These are phyloP conservation scores for Amylocarpus encephaloides DNA, from an alignment of 2,329 filamentous ascomycete genomes.

Conservation along the genomic window DNA sequence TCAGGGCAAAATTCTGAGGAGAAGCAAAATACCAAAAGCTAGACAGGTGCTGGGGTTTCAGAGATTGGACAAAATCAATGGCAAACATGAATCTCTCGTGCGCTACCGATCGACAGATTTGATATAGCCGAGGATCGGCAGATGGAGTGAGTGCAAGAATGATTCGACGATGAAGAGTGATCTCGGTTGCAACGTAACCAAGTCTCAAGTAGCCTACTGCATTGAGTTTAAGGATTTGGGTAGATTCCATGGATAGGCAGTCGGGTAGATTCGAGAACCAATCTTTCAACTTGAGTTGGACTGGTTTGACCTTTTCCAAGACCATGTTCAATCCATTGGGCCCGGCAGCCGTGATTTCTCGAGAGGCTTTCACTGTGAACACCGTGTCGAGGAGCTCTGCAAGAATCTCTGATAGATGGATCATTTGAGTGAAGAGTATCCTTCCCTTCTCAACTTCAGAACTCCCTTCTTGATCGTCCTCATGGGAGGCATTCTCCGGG, in stretches of 20 bases:
- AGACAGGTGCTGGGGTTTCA: constrained; percentile 41
- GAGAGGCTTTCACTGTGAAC: constrained; percentile 34
- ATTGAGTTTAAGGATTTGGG: constrained; percentile 37
- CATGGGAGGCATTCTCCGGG: constrained; percentile 27
- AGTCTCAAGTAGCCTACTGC: constrained; percentile 42
- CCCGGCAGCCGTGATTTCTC: constrained; percentile 23
- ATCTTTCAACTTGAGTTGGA: constrained; percentile 41
- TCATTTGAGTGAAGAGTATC: constrained; percentile 45
- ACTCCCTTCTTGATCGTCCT: constrained; percentile 31
- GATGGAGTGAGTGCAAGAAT: constrained; percentile 36
- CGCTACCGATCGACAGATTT: constrained; percentile 31
- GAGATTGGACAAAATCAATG: constrained; percentile 36
- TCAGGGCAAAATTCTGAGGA: constrained; percentile 38
- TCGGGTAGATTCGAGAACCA: constrained; percentile 44
- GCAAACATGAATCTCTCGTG: constrained; percentile 36
- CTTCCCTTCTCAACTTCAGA: constrained; percentile 41
- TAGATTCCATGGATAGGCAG: constrained; percentile 40
- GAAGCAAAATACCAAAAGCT: constrained; percentile 42
- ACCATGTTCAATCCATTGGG: constrained; percentile 28
- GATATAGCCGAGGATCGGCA: constrained; percentile 19
- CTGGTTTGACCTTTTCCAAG: constrained; percentile 41
- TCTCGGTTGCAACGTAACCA: constrained; percentile 45
- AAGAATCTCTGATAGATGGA: constrained; percentile 44
- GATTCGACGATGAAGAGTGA: constrained; percentile 45
- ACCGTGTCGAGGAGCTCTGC: constrained; percentile 45